Evolutionary conservation across 352 stramenopile genomes (phyloP), one percentile per base, ranked within the genome.

Genomic region (Pythium plurisporium): DNA sequence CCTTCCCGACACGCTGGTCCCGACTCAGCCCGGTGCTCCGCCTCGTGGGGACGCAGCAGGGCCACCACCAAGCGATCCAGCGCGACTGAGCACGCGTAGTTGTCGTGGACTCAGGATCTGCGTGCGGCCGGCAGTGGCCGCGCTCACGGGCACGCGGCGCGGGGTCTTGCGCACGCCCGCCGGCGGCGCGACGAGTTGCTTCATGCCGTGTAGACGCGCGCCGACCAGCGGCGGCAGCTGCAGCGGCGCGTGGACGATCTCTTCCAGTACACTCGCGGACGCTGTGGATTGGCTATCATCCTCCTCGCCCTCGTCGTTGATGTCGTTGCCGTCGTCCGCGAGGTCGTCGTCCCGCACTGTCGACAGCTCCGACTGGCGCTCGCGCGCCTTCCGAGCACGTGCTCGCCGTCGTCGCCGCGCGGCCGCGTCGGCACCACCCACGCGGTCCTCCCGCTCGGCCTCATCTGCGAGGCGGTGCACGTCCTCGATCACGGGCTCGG

Each of bases 401-500:
- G 43, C 53, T 50, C 53, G 53, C 19, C 42, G 42, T 12, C 37
- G 36, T 1, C 45, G 41, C 27, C 19, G 36, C 2, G 33, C 27
- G 14, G 20, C 27, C 36, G 17, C 36, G 14, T 40, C 45, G 29
- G 27, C 33, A 6, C 17, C 29, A 23, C 31, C 44, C 14, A 14
- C 29, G 33, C 27, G 3, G 5, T 54, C 50, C 20, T 40, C 42
- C n/a, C 42, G 48, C 40, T 58, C 48, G 48, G 27, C 55, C 22
- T 69, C 54, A 11, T 76, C 36, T 26, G 70, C 22, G n/a, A 73
- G 64, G 29, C 62, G 44, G 37, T 83, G 77, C 5, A 87, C 72
- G 34, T 89, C 72, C 37, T 89, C 70, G 37, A 89, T 77, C 26
- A 89, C 74, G 1, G 67, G 62, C 26, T 75, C 73, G 7, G 77